Percentiles rank a stretch among this genome's conserved stretches.
These are phyloP conservation scores for Dorcoceras hygrometricum DNA, from an alignment of 257 asterid species.

Conservation along the genomic window DNA sequence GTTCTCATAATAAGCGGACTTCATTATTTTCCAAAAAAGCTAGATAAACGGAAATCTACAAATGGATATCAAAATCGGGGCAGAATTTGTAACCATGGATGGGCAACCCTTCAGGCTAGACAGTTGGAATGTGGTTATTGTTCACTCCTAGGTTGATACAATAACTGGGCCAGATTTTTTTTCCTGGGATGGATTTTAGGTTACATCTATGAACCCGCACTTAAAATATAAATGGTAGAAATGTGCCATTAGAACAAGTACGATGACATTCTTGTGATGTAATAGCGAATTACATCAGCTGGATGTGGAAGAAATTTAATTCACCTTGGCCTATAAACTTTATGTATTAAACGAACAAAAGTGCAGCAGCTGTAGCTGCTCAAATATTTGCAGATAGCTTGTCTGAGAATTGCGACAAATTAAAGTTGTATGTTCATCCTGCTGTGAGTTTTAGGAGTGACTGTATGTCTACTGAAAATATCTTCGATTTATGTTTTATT, in stretches of 20 bases:
- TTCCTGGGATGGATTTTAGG: no score
- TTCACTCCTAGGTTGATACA: no score
- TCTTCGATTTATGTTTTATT: slow-evolving; percentile 5
- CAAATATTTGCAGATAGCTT: slow-evolving; percentile 1
- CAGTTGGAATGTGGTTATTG: no score
- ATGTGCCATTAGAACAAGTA: not conserved
- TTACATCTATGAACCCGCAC: no score
- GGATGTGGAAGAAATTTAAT: not conserved
- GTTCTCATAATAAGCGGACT: not conserved
- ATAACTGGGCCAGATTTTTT: no score
- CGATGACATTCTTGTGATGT: not conserved
- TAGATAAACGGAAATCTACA: not conserved
- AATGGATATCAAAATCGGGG: not conserved
- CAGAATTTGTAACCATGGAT: no score
- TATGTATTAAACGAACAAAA: not conserved
- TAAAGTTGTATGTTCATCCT: slow-evolving; percentile 8
- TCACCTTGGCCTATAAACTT: not conserved
- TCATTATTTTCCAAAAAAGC: not conserved
- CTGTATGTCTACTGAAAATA: not conserved
- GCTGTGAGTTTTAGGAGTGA: not conserved
- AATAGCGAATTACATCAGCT: not conserved
- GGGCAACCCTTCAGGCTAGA: no score
- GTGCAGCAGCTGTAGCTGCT: not conserved
- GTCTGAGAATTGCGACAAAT: not conserved
- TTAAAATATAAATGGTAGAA: not conserved